These are phyloP conservation scores for Triticum dicoccoides DNA, from an alignment of 176 grass and related monocot species.

Conservation along the genomic window DNA sequence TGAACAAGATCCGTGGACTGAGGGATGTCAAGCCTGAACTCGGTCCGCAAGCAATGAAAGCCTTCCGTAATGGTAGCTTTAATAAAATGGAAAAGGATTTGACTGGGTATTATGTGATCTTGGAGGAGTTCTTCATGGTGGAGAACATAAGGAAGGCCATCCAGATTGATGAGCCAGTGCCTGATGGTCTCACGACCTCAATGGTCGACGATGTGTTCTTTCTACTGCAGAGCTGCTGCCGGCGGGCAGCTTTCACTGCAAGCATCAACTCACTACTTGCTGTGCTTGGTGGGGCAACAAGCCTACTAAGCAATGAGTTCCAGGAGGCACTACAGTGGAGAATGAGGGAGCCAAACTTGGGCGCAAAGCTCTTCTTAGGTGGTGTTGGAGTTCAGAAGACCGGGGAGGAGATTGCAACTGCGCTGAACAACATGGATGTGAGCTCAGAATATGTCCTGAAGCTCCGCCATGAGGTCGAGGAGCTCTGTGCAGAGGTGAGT, in stretches of 20 bases:
- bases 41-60: conserved; percentile 64
- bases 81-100: conserved; percentile 72
- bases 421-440: conserved; percentile 88
- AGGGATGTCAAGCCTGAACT: conserved; percentile 66
- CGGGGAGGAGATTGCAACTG: conserved; percentile 80
- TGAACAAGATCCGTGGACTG: conserved; percentile 79
- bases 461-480: conserved; percentile 87
- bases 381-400: conserved; percentile 88
- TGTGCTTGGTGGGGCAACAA: conserved; percentile 67
- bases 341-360: conserved; percentile 80
- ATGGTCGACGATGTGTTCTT: conserved; percentile 95
- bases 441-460: conserved; percentile 94
- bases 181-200: conserved; percentile 73
- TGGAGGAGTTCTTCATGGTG: conserved; percentile 99
- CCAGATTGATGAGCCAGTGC: conserved; percentile 66
- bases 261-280: conserved; percentile 89
- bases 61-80: conserved; percentile 76
- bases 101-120: conserved; percentile 86
- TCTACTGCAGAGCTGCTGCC: conserved; percentile 84
- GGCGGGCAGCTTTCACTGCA: conserved; percentile 70
- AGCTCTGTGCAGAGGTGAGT: conserved; percentile 65
- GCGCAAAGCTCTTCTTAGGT: conserved; percentile 82
- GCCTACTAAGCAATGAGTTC: conserved; percentile 81
- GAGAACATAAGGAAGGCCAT: conserved; percentile 95
- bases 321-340: conserved; percentile 88